Evolutionary conservation across 345 rosid genomes (phyloP).

Genomic region (Melaleuca alternifolia): DNA sequence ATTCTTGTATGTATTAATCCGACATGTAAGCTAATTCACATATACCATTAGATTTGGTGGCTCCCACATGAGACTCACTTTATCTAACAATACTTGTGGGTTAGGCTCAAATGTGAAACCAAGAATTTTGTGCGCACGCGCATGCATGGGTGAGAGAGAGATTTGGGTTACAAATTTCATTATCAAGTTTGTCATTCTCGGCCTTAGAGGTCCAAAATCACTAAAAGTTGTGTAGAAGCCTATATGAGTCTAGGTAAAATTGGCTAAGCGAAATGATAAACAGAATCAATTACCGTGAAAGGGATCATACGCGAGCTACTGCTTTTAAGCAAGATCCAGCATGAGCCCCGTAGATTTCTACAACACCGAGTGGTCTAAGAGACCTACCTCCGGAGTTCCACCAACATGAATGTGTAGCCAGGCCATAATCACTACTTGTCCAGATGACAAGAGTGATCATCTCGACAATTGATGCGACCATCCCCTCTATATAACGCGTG

Average conservation of each 20-base stretch:
- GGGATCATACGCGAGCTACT: background rate
- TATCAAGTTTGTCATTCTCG: background rate
- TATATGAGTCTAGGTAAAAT: too few relatives aligned
- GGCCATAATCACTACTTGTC: background rate
- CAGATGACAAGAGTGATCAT: background rate
- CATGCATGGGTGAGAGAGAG: background rate
- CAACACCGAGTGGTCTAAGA: background rate
- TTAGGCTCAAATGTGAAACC: background rate
- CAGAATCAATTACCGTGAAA: background rate
- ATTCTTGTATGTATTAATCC: background rate
- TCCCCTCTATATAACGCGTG: background rate
- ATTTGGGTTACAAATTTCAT: background rate
- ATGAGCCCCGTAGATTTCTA: background rate
- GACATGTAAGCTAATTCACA: background rate
- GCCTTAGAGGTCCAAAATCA: background rate
- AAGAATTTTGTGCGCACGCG: background rate
- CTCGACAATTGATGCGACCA: background rate
- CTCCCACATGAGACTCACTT: background rate
- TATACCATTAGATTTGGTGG: background rate
- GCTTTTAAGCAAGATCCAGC: background rate
- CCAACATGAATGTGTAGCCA: background rate
- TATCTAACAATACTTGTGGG: background rate
- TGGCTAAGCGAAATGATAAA: background rate
- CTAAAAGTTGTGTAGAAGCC: background rate
- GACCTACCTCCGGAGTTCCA: background rate